Evolutionary conservation across 1,284 basidiomycete species (phyloP), one percentile per base, ranked within the genome.

Genomic region (Ceratobasidium sp.): DNA sequence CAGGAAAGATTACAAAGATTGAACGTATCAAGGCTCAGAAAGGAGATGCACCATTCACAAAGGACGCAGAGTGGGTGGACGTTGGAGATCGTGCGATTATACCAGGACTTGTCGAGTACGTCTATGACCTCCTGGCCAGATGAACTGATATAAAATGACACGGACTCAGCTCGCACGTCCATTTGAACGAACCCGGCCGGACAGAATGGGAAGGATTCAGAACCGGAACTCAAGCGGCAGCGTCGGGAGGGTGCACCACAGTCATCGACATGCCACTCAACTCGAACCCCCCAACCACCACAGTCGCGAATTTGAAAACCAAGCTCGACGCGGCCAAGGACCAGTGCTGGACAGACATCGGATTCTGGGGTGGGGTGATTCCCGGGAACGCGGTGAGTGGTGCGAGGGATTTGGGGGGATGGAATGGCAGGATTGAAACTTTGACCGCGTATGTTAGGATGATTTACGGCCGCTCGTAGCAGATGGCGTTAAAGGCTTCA

Each of bases 211-310:
- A 98, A 83, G 96, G 96, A 0, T 98, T 98, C 84, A 91, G 88
- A 85, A 95, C 95, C 0, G 96, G 96, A 9, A 98, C 96, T 0
- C 86, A 89, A 77, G 96, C 96, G 23, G 96, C 96, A 0, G 90
- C 92, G 1, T 93, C 94, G 0, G 96, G 96, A 23, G 96, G 96
- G 12, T 91, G 98, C 38, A 98, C 96, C 4, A 95, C 95, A 0
- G 86, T 98, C 56, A 92, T 98, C 46, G 96, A 98, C 85, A 98
- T 98, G 96, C 96, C 96, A 0, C 87, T 98, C 77, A 98, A 98
- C 85, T 96, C 95, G 3, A 95, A 98, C 77, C 96, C 96, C 0
- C 96, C 96, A 0, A 98, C 96, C 0, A 97, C 95, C 0, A 96
- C 94, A 0, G 88, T 95, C 5, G 86, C 86, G 10, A 91, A 96